Percentiles rank a stretch among this genome's conserved stretches.
phyloP scores from a whole-genome alignment of 345 rosid species.

The Toxicodendron radicans region DNA sequence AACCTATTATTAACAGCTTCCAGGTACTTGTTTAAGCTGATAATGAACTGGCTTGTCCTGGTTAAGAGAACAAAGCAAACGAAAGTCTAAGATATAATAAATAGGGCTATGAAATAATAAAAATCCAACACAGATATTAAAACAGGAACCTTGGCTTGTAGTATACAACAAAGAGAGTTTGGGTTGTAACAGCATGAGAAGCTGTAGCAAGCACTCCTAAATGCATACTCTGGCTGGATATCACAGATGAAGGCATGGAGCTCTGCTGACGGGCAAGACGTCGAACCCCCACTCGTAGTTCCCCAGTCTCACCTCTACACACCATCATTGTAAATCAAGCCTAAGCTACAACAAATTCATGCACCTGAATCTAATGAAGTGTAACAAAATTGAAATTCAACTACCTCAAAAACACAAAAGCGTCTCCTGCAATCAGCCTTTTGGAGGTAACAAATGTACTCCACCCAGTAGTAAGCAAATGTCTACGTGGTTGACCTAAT shows the following conservation, averaged over 20 bases:
- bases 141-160: constrained; percentile 66
- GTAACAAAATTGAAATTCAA: neutral
- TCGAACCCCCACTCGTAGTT: constrained; percentile 64
- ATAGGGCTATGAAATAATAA: neutral
- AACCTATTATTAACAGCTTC: constrained; percentile 45
- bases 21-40: constrained; percentile 58
- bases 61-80: constrained; percentile 12
- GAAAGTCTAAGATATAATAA: neutral
- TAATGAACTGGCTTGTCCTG: constrained; percentile 71
- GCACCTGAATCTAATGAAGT: neutral
- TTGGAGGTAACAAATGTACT: constrained; percentile 73
- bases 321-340: constrained; percentile 7
- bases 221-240: constrained; percentile 84
- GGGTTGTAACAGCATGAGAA: constrained; percentile 63
- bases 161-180: constrained; percentile 61
- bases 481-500: constrained; percentile 75
- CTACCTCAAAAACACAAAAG: constrained; percentile 74
- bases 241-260: constrained; percentile 61
- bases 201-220: constrained; percentile 86
- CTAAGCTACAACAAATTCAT: constrained; percentile 7
- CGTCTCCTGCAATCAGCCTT: constrained; percentile 72
- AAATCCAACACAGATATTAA: neutral
- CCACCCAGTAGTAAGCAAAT: constrained; percentile 85
- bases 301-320: constrained; percentile 54
- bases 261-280: constrained; percentile 52